Evolutionary conservation across 192 early-diverging fungal species (phyloP).

Genomic region (Coemansia sp.): DNA sequence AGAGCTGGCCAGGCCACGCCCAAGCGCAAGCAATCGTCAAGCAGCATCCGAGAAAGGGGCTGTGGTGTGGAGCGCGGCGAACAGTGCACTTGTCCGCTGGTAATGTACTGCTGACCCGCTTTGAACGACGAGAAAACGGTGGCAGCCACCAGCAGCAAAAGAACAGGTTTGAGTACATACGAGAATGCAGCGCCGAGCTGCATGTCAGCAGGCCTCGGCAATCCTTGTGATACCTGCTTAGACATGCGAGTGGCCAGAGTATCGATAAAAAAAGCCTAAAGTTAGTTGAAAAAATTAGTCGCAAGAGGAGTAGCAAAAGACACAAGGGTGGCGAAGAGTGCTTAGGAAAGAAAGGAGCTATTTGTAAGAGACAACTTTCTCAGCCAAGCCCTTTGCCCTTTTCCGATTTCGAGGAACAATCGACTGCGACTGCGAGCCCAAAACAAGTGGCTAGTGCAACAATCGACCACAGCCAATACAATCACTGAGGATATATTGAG

Average conservation of each 20-base stretch:
- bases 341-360: too few relatives aligned
- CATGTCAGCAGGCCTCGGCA: background rate
- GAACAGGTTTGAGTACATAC: background rate
- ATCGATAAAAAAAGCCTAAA: background rate
- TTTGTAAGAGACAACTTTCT: too few relatives aligned
- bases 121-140: background rate
- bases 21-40: background rate
- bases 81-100: background rate
- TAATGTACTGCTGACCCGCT: background rate
- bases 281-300: background rate
- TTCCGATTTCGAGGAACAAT: too few relatives aligned
- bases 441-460: background rate
- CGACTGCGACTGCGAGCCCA: background rate
- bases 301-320: background rate
- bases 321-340: background rate
- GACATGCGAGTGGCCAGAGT: background rate
- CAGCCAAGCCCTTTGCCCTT: too few relatives aligned
- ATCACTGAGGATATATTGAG: too few relatives aligned
- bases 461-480: too few relatives aligned
- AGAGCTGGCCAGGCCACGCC: background rate
- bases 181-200: background rate
- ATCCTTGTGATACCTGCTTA: background rate
- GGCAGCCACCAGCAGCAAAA: background rate
- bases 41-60: background rate
- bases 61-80: background rate